Evolutionary conservation across 257 asterid species (phyloP).

Genomic region (Nicotiana obtusifolia): DNA sequence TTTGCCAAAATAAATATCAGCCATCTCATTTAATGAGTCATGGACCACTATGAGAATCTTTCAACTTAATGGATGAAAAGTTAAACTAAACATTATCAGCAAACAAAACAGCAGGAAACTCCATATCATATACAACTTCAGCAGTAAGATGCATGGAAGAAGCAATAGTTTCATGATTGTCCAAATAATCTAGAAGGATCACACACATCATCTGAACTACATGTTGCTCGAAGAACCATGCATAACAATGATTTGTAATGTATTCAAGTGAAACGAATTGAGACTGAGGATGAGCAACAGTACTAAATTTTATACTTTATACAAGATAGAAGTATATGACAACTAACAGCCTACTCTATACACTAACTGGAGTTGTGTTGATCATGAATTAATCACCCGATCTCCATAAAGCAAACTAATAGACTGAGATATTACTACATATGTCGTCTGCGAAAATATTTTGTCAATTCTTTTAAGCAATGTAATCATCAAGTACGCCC

Average conservation of each 20-base stretch:
- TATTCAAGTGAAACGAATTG: background rate
- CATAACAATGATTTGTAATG: background rate
- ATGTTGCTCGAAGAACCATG: background rate
- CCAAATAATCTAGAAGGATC: background rate
- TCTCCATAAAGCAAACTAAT: background rate
- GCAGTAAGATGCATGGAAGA: background rate
- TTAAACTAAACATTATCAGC: background rate
- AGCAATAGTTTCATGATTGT: background rate
- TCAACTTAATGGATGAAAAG: background rate
- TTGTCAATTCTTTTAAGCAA: conserved; percentile 5
- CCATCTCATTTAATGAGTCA: conserved; percentile 15
- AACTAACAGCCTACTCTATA: background rate
- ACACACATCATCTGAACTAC: conserved; percentile 1
- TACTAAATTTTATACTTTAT: background rate
- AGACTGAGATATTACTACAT: background rate
- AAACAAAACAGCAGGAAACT: background rate
- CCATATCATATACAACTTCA: background rate
- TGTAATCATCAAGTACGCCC: background rate
- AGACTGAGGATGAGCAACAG: background rate
- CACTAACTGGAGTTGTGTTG: background rate
- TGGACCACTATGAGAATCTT: background rate
- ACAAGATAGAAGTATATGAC: background rate
- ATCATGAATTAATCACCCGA: background rate
- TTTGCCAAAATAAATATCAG: conserved; percentile 1
- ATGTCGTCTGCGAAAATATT: background rate